Evolutionary conservation across 345 rosid species (phyloP).

Genomic region (Eucalyptus urophylla): DNA sequence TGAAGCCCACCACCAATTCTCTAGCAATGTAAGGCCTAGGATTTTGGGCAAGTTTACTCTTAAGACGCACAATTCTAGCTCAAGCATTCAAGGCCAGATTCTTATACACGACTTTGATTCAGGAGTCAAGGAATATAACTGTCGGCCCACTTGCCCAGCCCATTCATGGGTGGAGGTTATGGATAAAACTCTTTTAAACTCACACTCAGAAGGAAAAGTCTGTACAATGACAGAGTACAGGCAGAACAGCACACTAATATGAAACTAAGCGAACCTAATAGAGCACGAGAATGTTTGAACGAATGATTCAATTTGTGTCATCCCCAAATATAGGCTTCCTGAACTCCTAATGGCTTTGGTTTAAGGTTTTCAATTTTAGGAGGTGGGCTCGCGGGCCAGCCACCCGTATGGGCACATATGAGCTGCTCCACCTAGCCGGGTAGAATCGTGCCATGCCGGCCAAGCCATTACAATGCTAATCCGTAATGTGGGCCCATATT

Average conservation of each 20-base stretch:
- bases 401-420: background rate
- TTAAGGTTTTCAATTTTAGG: background rate
- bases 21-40: background rate
- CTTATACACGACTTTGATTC: background rate
- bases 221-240: background rate
- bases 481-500: background rate
- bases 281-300: background rate
- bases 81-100: background rate
- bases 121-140: background rate
- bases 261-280: background rate
- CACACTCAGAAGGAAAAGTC: background rate
- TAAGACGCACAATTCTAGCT: background rate
- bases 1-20: background rate
- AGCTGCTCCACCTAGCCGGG: background rate
- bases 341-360: background rate
- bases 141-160: background rate
- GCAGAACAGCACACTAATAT: background rate
- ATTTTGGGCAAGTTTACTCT: background rate
- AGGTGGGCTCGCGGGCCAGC: background rate
- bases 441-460: background rate
- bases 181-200: background rate
- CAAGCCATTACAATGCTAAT: background rate
- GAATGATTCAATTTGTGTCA: background rate
- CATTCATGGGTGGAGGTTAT: background rate
- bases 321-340: background rate